Base-by-base conservation (phyloP, 2,329 filamentous ascomycete genomes). In the Paecilomyces formosus region DNA sequence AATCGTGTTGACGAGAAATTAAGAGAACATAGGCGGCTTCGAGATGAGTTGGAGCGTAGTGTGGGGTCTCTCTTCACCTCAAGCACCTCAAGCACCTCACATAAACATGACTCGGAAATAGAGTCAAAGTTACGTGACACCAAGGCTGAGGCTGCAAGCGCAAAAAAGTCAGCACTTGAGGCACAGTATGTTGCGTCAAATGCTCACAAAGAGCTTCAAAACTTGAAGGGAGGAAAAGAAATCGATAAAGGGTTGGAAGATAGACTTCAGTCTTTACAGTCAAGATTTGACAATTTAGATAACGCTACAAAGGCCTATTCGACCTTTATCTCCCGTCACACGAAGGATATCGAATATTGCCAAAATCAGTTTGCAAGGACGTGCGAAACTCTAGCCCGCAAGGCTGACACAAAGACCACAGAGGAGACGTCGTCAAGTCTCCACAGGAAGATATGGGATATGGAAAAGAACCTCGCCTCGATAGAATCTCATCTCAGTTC, bases 1-100 rank as follows among this genome's bases (percentile, higher is more conserved):
- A 54, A 24, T 15, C 59, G 59, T n/a, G 56, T 70, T 4, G 64
- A 70, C 45, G 52, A 63, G 39, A 59, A 63, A 5, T 62, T 70
- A 15, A 54, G 57, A 12, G 31, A 56, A 15, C 62, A 68, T 45
- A 51, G 60, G 22, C 56, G 61, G 13, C 58, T 58, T 26, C 64
- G 62, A 22, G 55, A 57, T 15, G 60, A 64, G 3, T 31, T 64
- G 22, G 61, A 65, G 49, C 60, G 56, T 31, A 57, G 55, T 33
- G 35, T 68, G 6, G 50, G n/a, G 21, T 24, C 50, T 24, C 26
- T 52, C 50, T 13, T 52, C 50, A 21, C 5, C 11, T 24, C 50
- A 13, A 52, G 15, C 50, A 21, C 5, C 11, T 24, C 50, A 13
- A 52, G 15, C 50, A 28, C 21, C 13, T 52, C 50, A 24, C 18